A percentile compares a stretch with the other conserved stretches of the same genome.
Conservation (phyloP, 2,329 filamentous ascomycete species). For the Diaporthe longicolla region DNA sequence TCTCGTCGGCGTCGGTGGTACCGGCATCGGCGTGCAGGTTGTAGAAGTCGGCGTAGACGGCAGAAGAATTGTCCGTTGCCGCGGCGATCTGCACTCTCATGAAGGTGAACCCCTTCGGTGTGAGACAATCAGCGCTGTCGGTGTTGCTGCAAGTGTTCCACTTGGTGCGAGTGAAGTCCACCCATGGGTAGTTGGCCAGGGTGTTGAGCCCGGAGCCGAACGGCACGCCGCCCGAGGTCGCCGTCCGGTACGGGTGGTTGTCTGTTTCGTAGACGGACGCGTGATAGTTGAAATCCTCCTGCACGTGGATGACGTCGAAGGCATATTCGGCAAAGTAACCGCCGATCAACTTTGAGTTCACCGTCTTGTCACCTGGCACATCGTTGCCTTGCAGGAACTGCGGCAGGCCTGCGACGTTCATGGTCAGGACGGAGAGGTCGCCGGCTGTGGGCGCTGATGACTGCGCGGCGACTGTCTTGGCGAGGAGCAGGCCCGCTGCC, state of each 20-base stretch:
- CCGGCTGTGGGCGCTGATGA: conserved; percentile 43
- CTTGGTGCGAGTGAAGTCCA: conserved; percentile 68
- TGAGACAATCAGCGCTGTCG: conserved; percentile 72
- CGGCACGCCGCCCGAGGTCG: conserved; percentile 74
- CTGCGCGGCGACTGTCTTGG: conserved; percentile 7
- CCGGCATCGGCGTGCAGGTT: conserved; percentile 78
- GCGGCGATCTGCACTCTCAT: conserved; percentile 70
- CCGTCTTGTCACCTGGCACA: conserved; percentile 72
- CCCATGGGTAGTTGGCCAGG: conserved; percentile 70
- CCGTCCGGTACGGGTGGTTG: conserved; percentile 71
- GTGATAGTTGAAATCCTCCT: conserved; percentile 80
- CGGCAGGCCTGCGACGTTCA: conserved; percentile 74
- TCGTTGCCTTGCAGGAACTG: conserved; percentile 70
- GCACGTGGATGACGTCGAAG: conserved; percentile 75
- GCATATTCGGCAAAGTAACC: conserved; percentile 67
- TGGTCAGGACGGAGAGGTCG: conserved; percentile 66
- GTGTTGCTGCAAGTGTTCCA: conserved; percentile 72
- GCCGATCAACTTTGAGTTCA: conserved; percentile 71
- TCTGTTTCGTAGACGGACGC: conserved; percentile 73
- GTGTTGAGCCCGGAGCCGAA: conserved; percentile 77
- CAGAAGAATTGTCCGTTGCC: conserved; percentile 44
- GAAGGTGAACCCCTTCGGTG: conserved; percentile 78
- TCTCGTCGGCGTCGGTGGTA: conserved; percentile 64
- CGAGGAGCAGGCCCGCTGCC: conserved; percentile 35
- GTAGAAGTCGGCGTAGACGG: conserved; percentile 73